phyloP scores from a whole-genome alignment of 192 early-diverging fungal genomes.

The Pilaira anomala region DNA sequence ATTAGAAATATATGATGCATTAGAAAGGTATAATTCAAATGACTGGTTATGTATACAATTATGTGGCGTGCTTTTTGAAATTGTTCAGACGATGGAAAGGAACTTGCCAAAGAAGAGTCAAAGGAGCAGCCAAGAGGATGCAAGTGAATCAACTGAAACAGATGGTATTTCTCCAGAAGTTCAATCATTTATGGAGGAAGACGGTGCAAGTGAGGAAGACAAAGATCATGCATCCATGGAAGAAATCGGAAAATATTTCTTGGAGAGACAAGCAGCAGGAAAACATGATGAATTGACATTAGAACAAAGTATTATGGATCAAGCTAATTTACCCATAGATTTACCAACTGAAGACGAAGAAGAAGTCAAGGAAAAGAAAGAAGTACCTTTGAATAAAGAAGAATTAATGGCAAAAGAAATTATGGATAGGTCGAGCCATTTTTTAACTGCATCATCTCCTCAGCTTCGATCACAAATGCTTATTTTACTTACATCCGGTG shows the following conservation, averaged over 20 bases:
- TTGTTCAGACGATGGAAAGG: conserved; percentile 12
- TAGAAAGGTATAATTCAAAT: conserved; percentile 51
- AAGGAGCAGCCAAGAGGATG: background rate
- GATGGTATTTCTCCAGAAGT: background rate
- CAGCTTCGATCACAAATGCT: conserved; percentile 44
- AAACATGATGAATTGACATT: background rate
- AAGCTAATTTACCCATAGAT: no score
- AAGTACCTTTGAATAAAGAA: conserved; percentile 30
- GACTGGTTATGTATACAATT: conserved; percentile 38
- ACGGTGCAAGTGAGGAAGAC: background rate
- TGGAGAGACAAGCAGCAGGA: conserved; percentile 33
- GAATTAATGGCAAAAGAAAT: conserved; percentile 44
- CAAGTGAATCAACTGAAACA: background rate
- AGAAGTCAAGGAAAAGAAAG: background rate
- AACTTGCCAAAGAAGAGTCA: background rate
- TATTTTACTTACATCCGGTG: conserved; percentile 31
- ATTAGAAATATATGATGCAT: conserved; percentile 53
- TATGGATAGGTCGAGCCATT: conserved; percentile 46
- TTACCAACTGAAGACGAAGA: conserved; percentile 2
- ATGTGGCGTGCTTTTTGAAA: conserved; percentile 27
- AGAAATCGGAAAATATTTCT: conserved; percentile 44
- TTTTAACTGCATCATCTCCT: conserved; percentile 46
- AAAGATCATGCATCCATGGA: conserved; percentile 25
- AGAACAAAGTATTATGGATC: background rate
- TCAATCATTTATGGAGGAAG: background rate